Evolutionary conservation across 2,329 filamentous ascomycete species (phyloP).

Genomic region (Pseudophaeomoniella oleicola): DNA sequence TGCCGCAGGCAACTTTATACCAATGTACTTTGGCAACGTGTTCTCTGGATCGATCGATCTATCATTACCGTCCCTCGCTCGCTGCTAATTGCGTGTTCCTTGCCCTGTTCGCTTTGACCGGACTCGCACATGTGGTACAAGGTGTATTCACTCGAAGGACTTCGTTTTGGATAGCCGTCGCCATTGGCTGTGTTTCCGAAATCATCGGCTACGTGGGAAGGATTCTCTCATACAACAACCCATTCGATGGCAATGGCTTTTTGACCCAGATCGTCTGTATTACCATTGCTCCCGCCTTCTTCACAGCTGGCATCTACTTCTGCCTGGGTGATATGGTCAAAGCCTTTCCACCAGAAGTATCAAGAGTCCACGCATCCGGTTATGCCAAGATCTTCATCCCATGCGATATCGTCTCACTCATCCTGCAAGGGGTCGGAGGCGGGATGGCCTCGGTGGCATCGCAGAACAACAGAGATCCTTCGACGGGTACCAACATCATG

Average conservation of each 20-base stretch:
- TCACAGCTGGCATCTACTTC: conserved; percentile 50
- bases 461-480: conserved; percentile 18
- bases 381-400: conserved; percentile 39
- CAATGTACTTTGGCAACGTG: background rate
- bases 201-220: background rate
- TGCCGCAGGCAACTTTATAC: background rate
- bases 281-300: conserved; percentile 50
- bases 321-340: conserved; percentile 33
- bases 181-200: background rate
- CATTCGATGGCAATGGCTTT: background rate
- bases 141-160: background rate
- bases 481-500: conserved; percentile 45
- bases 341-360: conserved; percentile 18
- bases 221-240: background rate
- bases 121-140: background rate
- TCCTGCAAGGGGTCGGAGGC: conserved; percentile 48
- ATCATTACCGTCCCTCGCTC: background rate
- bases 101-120: background rate
- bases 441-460: conserved; percentile 33
- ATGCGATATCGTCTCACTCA: conserved; percentile 46
- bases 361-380: conserved; percentile 17
- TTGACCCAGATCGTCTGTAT: conserved; percentile 30
- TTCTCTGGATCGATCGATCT: background rate
- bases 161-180: background rate
- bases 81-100: background rate